Evolutionary conservation across 768 basidiomycete species (phyloP), one percentile per base, ranked within the genome.

Genomic region (Tylopilus subfusipes): DNA sequence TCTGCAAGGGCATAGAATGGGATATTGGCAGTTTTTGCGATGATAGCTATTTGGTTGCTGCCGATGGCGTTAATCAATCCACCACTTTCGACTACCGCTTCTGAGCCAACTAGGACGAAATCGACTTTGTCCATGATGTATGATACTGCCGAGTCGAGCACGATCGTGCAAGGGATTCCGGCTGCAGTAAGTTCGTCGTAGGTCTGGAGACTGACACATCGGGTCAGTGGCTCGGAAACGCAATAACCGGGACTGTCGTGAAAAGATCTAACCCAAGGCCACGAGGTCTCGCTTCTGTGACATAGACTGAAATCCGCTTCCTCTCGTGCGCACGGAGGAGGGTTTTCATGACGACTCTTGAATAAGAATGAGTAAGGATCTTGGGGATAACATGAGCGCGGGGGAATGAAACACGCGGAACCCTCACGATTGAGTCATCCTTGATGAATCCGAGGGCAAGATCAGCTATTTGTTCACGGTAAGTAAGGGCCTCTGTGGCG

Each of bases 341-440:
- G 33, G 95, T 89, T 72, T 93, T 86, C 76, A 95, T 87, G 52
- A 99, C 96, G 42, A 98, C 94, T 64, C 97, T 81, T 24, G 94
- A 98, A 75, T 95, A 95, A 31, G 93, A 93, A 73, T 99, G 97
- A 3, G 94, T 98, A 54, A 99, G 81, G 67, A 99, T 94, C 92
- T 98, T 68, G 55, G 13, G 52, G 52, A 33, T 12, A 29, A 44
- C 25, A 56, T 70, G 58, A 60, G 49, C 48, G 50, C 48, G 31
- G 27, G 25, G 18, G 57, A 47, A 52, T 38, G 48, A 63, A 57
- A 53, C 58, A 59, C 54, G 57, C 48, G 48, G 54, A 54, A 65
- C 40, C 69, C 79, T 64, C 68, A 88, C 92, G 66, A 93, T 90
- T 9, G 90, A 93, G 69, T 92, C 94, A 65, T 99, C 97, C 68